Base-by-base conservation (phyloP, 1,139 yeast species). In the Sugiyamaella japonica region DNA sequence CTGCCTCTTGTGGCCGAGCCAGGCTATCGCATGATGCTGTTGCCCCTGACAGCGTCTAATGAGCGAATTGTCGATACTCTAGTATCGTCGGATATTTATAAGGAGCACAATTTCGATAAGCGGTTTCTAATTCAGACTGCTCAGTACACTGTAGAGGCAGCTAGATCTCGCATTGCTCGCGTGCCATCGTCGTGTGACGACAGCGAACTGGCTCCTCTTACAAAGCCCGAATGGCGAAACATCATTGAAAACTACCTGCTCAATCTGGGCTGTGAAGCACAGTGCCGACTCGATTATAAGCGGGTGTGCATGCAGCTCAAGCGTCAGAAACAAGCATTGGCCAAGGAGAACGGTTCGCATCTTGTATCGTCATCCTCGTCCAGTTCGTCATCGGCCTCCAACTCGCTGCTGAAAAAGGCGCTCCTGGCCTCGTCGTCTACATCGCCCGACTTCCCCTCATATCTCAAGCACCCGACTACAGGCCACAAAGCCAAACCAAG, bases 211-310 rank as follows among this genome's bases (percentile, higher is more conserved):
- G 29, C 34, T 16, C 47, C 59, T 17, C 59, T 72, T 40, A 59
- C 72, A 2, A 75, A 77, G 60, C 80, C 82, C 20, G 86, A 84
- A 66, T 84, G 89, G 87, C 72, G 89, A 61, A 82, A 84, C 65
- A 77, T 84, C 29, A 81, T 84, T 58, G 89, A 84, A 60, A 84
- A 84, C 68, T 84, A 80, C 64, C 64, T 83, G 49, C 68, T 84
- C 42, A 83, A 83, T 65, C 73, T 84, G 36, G 88, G 82, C 1
- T 85, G 85, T 48, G 89, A 84, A 64, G 84, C 85, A 10, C 88
- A 84, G 64, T 83, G 87, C 61, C 75, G 87, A 31, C 70, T 72
- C 42, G 86, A 84, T 63, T 84, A 81, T 65, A 80, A 80, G 62
- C 71, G 72, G 54, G 69, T 72, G 29, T 79, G 83, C 59, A 67